Evolutionary conservation across 139 green algal genomes (phyloP).

Genomic region (Chlorella sp.): DNA sequence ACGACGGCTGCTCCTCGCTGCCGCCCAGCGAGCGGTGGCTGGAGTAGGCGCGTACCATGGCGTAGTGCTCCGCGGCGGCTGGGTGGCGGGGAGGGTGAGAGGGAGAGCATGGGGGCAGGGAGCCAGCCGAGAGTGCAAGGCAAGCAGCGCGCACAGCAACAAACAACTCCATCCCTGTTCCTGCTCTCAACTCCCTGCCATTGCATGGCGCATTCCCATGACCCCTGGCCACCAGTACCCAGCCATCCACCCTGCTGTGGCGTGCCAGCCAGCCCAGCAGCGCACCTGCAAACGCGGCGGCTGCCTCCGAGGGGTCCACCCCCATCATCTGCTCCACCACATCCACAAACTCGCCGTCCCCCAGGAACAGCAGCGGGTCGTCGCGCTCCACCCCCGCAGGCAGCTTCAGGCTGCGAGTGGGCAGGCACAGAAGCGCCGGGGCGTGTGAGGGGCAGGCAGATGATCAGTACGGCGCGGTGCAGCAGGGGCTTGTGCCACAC

Average conservation of each 20-base stretch:
- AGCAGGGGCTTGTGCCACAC: not conserved
- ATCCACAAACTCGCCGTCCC: conserved; percentile 48
- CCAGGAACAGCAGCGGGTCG: conserved; percentile 51
- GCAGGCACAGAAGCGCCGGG: not conserved
- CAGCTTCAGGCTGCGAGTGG: conserved; percentile 29
- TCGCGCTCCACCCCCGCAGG: conserved; percentile 44
- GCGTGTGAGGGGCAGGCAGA: not conserved
- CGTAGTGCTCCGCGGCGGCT: conserved; percentile 22
- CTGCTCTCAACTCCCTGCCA: too few relatives aligned
- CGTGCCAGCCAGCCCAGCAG: too few relatives aligned
- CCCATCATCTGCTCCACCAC: conserved; percentile 54
- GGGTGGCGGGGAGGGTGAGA: not conserved
- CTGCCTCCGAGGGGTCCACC: conserved; percentile 27
- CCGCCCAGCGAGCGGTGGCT: not conserved
- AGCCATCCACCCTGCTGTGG: too few relatives aligned
- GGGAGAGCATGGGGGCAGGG: not conserved
- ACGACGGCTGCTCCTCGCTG: not conserved
- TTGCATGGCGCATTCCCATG: too few relatives aligned
- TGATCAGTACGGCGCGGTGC: not conserved
- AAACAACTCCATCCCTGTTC: too few relatives aligned
- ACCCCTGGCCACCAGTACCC: too few relatives aligned
- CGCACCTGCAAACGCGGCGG: not conserved
- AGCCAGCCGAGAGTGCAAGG: too few relatives aligned
- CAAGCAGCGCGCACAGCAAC: too few relatives aligned
- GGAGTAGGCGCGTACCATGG: conserved; percentile 14